phyloP scores from a whole-genome alignment of 2,329 filamentous ascomycete genomes.

The Cladosporium sp. region DNA sequence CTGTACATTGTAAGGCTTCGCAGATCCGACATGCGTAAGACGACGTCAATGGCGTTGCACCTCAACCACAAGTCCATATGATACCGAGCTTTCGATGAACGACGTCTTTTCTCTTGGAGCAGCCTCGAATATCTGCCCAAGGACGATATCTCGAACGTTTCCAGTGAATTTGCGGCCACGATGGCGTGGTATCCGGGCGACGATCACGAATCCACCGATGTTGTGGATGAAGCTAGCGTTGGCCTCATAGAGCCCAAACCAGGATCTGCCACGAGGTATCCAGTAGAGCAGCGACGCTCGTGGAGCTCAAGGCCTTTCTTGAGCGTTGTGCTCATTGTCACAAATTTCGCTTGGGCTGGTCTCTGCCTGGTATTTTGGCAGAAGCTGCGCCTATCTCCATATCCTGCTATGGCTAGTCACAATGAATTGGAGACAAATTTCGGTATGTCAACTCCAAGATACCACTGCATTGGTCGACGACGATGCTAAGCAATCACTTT shows the following conservation, averaged over 20 bases:
- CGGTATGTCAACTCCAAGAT: neutral
- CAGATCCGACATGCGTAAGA: neutral
- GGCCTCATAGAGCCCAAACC: neutral
- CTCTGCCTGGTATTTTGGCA: neutral
- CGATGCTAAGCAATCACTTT: neutral
- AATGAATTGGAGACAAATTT: neutral
- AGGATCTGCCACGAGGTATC: neutral
- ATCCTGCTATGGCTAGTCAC: neutral
- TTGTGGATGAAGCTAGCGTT: neutral
- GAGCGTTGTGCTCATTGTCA: neutral
- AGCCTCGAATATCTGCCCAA: neutral
- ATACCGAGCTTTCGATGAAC: neutral
- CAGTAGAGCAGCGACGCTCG: neutral
- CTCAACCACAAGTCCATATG: neutral
- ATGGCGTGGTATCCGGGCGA: neutral
- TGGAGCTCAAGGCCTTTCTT: neutral
- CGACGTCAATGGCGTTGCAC: neutral
- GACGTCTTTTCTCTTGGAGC: too few relatives aligned
- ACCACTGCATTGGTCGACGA: neutral
- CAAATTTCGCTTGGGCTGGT: constrained; percentile 4
- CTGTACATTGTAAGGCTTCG: neutral
- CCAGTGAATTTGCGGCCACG: neutral
- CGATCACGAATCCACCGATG: neutral
- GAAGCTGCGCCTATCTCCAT: neutral
- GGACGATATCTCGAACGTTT: too few relatives aligned